Evolutionary conservation across 495 filamentous ascomycete genomes (phyloP).

Genomic region (Neurospora sp.): DNA sequence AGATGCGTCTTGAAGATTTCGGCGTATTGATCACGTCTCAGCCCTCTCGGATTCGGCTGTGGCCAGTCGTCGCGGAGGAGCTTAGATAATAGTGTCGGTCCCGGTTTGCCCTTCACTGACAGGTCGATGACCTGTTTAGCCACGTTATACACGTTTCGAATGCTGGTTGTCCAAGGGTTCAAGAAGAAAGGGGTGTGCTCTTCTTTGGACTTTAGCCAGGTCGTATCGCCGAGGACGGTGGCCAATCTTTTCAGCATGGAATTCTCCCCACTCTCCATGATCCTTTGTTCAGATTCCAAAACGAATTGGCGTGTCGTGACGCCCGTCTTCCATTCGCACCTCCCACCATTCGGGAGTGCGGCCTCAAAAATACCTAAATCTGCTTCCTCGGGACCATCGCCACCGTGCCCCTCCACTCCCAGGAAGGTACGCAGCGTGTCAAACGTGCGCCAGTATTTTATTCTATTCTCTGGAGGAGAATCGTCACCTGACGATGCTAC

Average conservation of each 20-base stretch:
- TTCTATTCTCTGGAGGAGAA: background rate
- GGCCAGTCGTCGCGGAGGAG: background rate
- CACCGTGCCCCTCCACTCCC: background rate
- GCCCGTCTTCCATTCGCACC: background rate
- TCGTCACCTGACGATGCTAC: background rate
- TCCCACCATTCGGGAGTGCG: background rate
- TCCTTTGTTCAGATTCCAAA: background rate
- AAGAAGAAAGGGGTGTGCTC: background rate
- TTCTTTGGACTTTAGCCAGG: background rate
- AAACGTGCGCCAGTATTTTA: background rate
- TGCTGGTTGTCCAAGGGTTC: background rate
- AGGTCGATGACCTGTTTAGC: background rate
- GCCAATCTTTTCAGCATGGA: background rate
- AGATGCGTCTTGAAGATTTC: background rate
- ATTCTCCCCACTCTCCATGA: background rate
- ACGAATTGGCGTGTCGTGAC: background rate
- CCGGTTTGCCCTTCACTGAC: background rate
- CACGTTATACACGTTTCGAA: background rate
- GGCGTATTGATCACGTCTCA: background rate
- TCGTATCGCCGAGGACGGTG: background rate
- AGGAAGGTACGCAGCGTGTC: background rate
- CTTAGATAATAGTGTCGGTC: background rate
- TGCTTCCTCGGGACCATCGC: background rate
- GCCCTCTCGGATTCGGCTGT: background rate
- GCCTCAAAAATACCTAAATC: background rate